A percentile compares a stretch with the other conserved stretches of the same genome.
phyloP scores from a whole-genome alignment of 225 moss, liverwort and hornwort genomes.

The Sphagnum contortum region DNA sequence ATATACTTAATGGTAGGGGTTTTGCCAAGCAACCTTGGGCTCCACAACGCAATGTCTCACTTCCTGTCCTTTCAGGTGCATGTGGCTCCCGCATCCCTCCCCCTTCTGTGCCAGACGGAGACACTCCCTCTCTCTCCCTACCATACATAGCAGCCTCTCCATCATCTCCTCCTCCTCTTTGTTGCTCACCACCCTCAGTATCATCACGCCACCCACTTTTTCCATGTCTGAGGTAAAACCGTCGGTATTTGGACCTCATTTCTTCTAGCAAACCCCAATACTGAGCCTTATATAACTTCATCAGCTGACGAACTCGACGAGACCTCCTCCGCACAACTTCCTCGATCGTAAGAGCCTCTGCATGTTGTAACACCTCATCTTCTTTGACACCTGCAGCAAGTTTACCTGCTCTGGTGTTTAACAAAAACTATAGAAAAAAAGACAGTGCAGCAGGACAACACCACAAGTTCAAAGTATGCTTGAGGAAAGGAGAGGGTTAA shows the following conservation, averaged over 20 bases:
- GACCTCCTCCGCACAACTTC: slow-evolving; percentile 60
- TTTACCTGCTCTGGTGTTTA: neutral
- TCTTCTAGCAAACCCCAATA: slow-evolving; percentile 94
- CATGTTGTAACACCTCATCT: slow-evolving; percentile 26
- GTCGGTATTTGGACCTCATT: slow-evolving; percentile 83
- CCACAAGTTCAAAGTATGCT: neutral
- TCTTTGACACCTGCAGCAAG: slow-evolving; percentile 7
- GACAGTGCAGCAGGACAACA: neutral
- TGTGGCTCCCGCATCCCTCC: slow-evolving; percentile 61
- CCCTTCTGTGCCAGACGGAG: slow-evolving; percentile 4
- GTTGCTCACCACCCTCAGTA: slow-evolving; percentile 13
- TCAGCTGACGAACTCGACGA: slow-evolving; percentile 48
- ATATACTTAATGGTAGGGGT: slow-evolving; percentile 77
- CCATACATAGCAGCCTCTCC: neutral
- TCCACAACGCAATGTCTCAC: slow-evolving; percentile 61
- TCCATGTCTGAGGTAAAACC: slow-evolving; percentile 84
- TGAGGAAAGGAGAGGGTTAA: neutral
- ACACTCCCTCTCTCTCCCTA: slow-evolving; percentile 14
- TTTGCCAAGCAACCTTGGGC: slow-evolving; percentile 76
- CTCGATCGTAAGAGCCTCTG: slow-evolving; percentile 52
- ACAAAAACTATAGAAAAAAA: too few relatives aligned
- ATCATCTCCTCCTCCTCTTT: slow-evolving; percentile 1
- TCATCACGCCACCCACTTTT: slow-evolving; percentile 87
- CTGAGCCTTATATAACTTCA: slow-evolving; percentile 69
- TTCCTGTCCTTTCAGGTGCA: slow-evolving; percentile 44